These are phyloP conservation scores for Gaeumannomyces sp. DNA, from an alignment of 2,329 filamentous ascomycete species.

Conservation along the genomic window DNA sequence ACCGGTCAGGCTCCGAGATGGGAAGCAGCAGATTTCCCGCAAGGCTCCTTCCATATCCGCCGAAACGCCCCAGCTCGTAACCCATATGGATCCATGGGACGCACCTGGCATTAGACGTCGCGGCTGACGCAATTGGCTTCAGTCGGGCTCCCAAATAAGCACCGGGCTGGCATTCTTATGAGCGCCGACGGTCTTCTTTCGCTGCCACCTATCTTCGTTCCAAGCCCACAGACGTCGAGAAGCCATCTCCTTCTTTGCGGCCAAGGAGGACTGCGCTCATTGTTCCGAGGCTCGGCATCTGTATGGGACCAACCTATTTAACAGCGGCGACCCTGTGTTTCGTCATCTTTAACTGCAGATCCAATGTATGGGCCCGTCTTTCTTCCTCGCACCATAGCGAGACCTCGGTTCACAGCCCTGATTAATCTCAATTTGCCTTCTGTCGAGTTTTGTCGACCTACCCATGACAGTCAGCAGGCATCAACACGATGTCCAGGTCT, in stretches of 20 bases:
- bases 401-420: not conserved
- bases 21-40: not conserved
- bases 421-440: too few relatives aligned
- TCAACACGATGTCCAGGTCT: not conserved
- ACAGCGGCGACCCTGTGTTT: not conserved
- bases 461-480: not conserved
- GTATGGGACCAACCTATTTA: too few relatives aligned
- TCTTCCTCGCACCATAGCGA: too few relatives aligned
- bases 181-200: too few relatives aligned
- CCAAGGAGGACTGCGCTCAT: not conserved
- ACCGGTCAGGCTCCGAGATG: too few relatives aligned
- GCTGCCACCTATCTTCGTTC: not conserved
- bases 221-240: not conserved
- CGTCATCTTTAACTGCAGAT: too few relatives aligned
- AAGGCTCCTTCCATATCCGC: not conserved
- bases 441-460: too few relatives aligned
- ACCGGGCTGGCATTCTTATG: too few relatives aligned
- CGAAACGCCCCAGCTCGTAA: not conserved
- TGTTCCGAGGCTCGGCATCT: not conserved
- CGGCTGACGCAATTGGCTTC: not conserved
- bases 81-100: not conserved
- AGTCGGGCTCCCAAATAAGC: not conserved
- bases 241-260: not conserved
- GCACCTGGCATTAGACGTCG: not conserved
- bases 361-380: too few relatives aligned